phyloP scores from a whole-genome alignment of 2,329 filamentous ascomycete species.

The Claviceps quebecensis region DNA sequence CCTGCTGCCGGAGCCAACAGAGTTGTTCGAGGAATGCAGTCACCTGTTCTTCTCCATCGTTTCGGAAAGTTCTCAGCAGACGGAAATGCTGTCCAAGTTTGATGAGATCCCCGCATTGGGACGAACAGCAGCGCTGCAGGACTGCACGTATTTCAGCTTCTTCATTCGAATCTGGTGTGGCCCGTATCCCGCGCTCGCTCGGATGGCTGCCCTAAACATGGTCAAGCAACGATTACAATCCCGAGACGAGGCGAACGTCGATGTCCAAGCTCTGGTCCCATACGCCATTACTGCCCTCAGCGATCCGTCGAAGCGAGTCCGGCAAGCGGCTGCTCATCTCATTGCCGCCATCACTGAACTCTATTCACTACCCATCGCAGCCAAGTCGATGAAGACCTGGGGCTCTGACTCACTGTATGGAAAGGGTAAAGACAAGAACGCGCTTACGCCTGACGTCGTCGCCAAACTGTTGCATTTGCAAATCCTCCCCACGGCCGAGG shows the following conservation, averaged over 20 bases:
- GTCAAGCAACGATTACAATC: conserved; percentile 43
- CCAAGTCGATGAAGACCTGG: conserved; percentile 38
- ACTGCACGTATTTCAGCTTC: conserved; percentile 60
- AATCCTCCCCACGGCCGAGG: conserved; percentile 66
- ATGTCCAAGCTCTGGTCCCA: conserved; percentile 71
- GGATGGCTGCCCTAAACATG: conserved; percentile 54
- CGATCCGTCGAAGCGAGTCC: conserved; percentile 63
- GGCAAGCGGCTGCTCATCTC: conserved; percentile 59
- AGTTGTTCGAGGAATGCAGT: conserved; percentile 44
- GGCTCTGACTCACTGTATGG: conserved; percentile 53
- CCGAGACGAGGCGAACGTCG: conserved; percentile 33
- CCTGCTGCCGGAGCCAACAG: conserved; percentile 33
- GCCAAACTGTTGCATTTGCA: conserved; percentile 49
- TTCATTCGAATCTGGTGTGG: conserved; percentile 64
- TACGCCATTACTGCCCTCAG: conserved; percentile 63
- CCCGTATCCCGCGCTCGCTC: conserved; percentile 52
- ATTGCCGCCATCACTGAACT: conserved; percentile 40
- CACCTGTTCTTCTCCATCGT: conserved; percentile 43
- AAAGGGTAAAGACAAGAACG: conserved; percentile 27
- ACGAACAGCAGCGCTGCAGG: conserved; percentile 38
- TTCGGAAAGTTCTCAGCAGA: conserved; percentile 26
- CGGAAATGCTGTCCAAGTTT: conserved; percentile 32
- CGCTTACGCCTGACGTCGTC: conserved; percentile 43
- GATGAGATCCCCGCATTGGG: conserved; percentile 41
- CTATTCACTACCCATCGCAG: conserved; percentile 24